Evolutionary conservation across 2,329 filamentous ascomycete genomes (phyloP).

Genomic region (Colletotrichum endophyticum): DNA sequence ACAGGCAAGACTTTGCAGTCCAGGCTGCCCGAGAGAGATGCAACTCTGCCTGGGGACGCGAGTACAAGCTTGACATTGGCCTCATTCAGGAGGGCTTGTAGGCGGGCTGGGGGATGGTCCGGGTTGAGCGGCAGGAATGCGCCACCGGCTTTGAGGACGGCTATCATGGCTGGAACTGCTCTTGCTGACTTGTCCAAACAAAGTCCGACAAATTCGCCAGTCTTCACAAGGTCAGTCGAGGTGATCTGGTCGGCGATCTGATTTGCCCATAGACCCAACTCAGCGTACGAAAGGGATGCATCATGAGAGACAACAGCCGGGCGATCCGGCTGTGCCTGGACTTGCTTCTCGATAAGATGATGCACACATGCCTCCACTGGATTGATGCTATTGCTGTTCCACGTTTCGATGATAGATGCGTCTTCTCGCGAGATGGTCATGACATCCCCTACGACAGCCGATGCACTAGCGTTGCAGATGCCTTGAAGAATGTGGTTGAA

Average conservation of each 20-base stretch:
- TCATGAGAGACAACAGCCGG: background rate
- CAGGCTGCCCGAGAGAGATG: background rate
- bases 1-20: background rate
- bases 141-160: background rate
- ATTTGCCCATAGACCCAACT: background rate
- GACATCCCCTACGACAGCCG: background rate
- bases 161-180: background rate
- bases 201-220: background rate
- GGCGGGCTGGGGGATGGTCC: background rate
- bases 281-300: background rate
- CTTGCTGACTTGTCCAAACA: background rate
- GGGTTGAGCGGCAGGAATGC: conserved; percentile 2
- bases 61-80: background rate
- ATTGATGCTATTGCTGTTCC: background rate
- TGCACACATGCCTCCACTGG: background rate
- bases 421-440: background rate
- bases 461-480: background rate
- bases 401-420: background rate
- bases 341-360: background rate
- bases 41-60: background rate
- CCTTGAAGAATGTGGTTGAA: background rate
- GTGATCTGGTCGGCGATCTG: background rate
- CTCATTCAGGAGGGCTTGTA: background rate
- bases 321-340: background rate
- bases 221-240: background rate